Base-by-base conservation (phyloP, 208 protist species). In the Phytomonas sp. region DNA sequence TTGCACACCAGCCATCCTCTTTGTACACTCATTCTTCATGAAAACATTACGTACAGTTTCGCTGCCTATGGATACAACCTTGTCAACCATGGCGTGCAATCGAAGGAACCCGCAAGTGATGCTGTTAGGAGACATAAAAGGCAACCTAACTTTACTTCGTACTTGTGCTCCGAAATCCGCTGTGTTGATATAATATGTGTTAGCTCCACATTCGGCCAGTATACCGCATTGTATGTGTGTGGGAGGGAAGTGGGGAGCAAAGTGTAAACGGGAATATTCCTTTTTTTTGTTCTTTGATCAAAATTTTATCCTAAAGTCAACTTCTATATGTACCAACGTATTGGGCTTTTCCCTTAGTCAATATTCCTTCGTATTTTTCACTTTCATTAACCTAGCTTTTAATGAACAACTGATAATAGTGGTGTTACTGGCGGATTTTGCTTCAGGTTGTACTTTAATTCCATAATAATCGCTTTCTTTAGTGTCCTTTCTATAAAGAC, bases 21-120 rank as follows among this genome's bases (percentile, higher is more conserved):
- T 87, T 75, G 63, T 93, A 29, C 90, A 95, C 65, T 79, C 82
- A 1, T 91, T 95, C 66, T 88, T 87, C 56, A 76, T 93, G 29
- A 80, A 74, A 29, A 65, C 81, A 33, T 63, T 85, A 26, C 82
- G 80, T 59, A 78, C 79, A 36, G 79, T 94, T 16, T 70, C 70
- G n/a, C 74, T 90, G 29, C 77, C 82, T 2, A 52, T 69, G 11
- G 45, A 62, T 34, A 74, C 67, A 66, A 67, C 77, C 29, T 75
- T 83, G 0, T 72, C 69, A 5, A 83, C 69, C 31, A 62, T 92
- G 32, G 78, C 90, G 7, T 85, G 73, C 40, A 87, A 94, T 65
- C 77, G 84, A 31, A 72, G 23, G 2, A 84, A 91, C 52, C 75
- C 83, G 8, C 91, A 95, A 70, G 82, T 90, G 7, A 79, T 88